Evolutionary conservation across 352 stramenopile species (phyloP), one percentile per base, ranked within the genome.

Genomic region (Pythium apleroticum): DNA sequence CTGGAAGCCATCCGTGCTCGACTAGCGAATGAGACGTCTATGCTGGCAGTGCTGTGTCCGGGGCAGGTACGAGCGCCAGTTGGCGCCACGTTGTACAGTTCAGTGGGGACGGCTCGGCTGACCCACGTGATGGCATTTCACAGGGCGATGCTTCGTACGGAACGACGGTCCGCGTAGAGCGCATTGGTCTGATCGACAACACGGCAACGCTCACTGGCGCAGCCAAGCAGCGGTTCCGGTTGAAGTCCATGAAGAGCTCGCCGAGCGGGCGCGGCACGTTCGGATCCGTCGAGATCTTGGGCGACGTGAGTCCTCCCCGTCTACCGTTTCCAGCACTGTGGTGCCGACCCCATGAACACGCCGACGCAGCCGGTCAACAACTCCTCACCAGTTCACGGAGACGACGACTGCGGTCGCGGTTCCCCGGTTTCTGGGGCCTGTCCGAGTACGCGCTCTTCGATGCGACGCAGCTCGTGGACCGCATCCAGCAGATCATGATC

Each of bases 131-230:
- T 35, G 22, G 1, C 22, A 20, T 2, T 55, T 25, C 31, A 28
- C 45, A 86, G 72, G 65, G 72, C 0, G 70, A 77, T 9, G 56
- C 69, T 1, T 69, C 76, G 30, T 90, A 81, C 64, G 85, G 85
- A 6, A 84, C 75, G 17, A 93, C 85, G 3, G 81, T 93, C 43
- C 85, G 78, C 28, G 75, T 93, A 12, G 83, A 93, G 57, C 76
- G 78, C 28, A 84, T 89, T 52, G 78, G 71, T 49, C 57, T 91
- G 37, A 63, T 72, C 4, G 70, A 76, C 14, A 63, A 74, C 30
- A 71, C 65, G 25, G 79, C 72, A 8, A 69, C 76, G 1, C 67
- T 93, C 63, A 91, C 80, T 1, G 85, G 85, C 5, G 67, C 71
- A 11, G 85, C 85, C 0, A 85, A 81, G 60, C 85, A 93, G 68